Evolutionary conservation across 23 red algal genomes (phyloP).

Genomic region (Gracilaria domingensis): DNA sequence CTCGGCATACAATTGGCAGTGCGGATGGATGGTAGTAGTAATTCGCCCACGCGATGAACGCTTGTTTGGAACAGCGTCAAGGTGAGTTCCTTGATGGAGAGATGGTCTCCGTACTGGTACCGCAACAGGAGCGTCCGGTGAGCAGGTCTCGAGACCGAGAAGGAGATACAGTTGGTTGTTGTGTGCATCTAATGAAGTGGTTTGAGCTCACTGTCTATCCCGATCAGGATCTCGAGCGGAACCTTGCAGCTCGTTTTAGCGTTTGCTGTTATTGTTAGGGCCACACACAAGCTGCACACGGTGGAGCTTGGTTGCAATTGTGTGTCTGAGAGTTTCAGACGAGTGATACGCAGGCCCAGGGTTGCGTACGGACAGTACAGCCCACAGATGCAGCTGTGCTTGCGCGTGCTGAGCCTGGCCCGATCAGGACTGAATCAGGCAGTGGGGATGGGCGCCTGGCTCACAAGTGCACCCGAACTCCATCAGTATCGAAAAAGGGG

Average conservation of each 20-base stretch:
- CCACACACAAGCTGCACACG: too few species aligned
- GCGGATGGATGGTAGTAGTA: not conserved
- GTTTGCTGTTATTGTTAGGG: not conserved
- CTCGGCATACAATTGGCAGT: not conserved
- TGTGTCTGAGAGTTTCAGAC: not conserved
- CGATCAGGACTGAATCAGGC: not conserved
- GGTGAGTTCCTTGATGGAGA: not conserved
- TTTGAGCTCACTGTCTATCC: not conserved
- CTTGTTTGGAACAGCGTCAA: not conserved
- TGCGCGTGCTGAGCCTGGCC: not conserved
- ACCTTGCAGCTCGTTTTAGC: not conserved
- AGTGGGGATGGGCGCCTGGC: not conserved
- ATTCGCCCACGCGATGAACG: not conserved
- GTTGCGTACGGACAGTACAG: not conserved
- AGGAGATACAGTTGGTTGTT: not conserved
- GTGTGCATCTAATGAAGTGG: not conserved
- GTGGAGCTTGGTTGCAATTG: too few species aligned
- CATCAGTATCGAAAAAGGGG: not conserved
- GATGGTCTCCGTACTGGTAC: not conserved
- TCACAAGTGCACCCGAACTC: not conserved
- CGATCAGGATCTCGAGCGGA: not conserved
- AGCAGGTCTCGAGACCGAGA: not conserved
- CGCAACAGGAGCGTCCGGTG: not conserved
- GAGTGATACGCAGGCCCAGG: too few species aligned
- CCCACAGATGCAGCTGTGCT: not conserved